Base-by-base conservation (phyloP, 768 basidiomycete genomes). In the Suillus subluteus region DNA sequence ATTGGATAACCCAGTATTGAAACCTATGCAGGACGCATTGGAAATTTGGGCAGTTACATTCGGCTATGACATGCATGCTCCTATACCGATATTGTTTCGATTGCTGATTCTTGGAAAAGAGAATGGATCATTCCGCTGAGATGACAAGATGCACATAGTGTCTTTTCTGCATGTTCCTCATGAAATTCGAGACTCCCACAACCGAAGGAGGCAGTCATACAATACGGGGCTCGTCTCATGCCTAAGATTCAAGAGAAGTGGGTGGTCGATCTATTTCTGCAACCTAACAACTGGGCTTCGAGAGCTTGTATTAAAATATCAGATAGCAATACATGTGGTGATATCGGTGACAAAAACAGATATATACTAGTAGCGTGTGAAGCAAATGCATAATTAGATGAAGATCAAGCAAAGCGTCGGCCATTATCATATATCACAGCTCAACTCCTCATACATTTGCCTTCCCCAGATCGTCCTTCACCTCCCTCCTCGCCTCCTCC, bases 381-480 rank as follows among this genome's bases (percentile, higher is more conserved):
- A 32, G 16, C 32, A 54, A 26, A 3, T 3, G 2, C 3, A 35
- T 35, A 35, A 4, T 32, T 16, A 16, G 8, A 50, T 38, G 12
- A 21, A 32, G 16, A 63, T 32, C 26, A 52, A 52, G 21, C 8
- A 35, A 26, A 61, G 6, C 21, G 2, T 56, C 15, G 15, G 21
- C 44, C 2, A 58, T 5, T 7, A 23, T 18, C 58, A 26, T n/a
- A 26, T 13, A 59, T 18, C 23, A 26, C 32, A 35, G 18, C 18
- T 37, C n/a, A 37, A 23, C 40, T 9, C 26, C 63, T 41, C 37
- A 65, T 40, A 5, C 54, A 64, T 41, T 61, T 15, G 32, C 43
- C 38, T 23, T 65, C 59, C 64, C 64, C 9, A 65, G 12, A 12
- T 74, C 72, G 0, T 68, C 69, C n/a, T 18, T 61, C 18, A 66